Percentiles rank a stretch among this genome's conserved stretches.
phyloP scores from a whole-genome alignment of 2,329 filamentous ascomycete species.

The Aspergillus sp. region DNA sequence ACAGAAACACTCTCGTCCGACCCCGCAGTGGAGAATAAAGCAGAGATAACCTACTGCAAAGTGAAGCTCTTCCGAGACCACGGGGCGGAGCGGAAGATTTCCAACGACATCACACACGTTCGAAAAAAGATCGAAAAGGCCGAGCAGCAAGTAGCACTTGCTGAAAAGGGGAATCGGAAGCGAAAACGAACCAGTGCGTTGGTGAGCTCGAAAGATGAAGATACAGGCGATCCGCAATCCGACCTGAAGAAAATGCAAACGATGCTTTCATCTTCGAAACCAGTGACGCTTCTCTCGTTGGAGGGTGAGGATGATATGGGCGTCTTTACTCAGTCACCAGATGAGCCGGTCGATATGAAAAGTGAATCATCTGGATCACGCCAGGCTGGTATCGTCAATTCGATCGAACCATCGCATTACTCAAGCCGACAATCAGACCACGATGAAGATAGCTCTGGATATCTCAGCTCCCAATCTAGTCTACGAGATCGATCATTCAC shows the following conservation, averaged over 20 bases:
- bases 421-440: too few relatives aligned
- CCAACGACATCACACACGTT: constrained; percentile 24
- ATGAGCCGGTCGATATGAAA: background rate
- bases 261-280: background rate
- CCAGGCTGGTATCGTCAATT: background rate
- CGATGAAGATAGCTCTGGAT: too few relatives aligned
- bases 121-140: background rate
- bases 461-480: too few relatives aligned
- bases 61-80: constrained; percentile 92
- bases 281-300: background rate
- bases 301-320: background rate
- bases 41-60: constrained; percentile 73
- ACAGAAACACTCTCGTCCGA: constrained; percentile 58
- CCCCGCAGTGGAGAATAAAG: background rate
- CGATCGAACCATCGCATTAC: too few relatives aligned
- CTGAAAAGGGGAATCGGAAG: background rate
- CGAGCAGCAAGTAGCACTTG: background rate
- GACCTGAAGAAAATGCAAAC: background rate
- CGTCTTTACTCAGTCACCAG: background rate
- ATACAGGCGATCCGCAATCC: background rate
- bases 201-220: background rate
- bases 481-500: too few relatives aligned
- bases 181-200: background rate
- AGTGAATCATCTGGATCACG: background rate
- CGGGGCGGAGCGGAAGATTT: constrained; percentile 82